Conservation (phyloP, 2,329 filamentous ascomycete genomes). For the Diaporthe vexans region DNA sequence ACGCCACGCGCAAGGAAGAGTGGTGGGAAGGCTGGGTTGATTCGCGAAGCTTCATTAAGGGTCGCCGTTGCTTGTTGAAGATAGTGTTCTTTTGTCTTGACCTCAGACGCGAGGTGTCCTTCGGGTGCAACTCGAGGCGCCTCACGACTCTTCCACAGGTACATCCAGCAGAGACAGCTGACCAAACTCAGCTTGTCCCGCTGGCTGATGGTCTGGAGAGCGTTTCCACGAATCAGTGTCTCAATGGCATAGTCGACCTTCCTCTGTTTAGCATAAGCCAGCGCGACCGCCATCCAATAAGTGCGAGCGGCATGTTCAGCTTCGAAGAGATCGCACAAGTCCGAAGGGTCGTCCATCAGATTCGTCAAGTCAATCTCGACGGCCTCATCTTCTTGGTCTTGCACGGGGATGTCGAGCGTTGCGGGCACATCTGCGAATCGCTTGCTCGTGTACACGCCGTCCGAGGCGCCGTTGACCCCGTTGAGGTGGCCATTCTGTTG, state of each 20-base stretch:
- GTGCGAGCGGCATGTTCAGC: constrained; percentile 92
- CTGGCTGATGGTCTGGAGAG: constrained; percentile 77
- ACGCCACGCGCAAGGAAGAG: constrained; percentile 93
- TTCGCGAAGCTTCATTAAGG: constrained; percentile 93
- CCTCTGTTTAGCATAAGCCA: constrained; percentile 96
- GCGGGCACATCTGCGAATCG: constrained; percentile 76
- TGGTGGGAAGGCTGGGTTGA: constrained; percentile 93
- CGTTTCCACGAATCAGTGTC: constrained; percentile 80
- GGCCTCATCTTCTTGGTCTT: constrained; percentile 76
- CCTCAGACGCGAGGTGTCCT: constrained; percentile 75
- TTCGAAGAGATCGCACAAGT: constrained; percentile 94
- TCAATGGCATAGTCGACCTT: constrained; percentile 89
- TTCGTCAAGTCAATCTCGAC: constrained; percentile 96
- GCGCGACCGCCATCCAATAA: constrained; percentile 98
- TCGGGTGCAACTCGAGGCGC: constrained; percentile 76
- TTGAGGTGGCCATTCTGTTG: constrained; percentile 60
- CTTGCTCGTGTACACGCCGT: constrained; percentile 59
- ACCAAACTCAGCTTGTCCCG: constrained; percentile 90
- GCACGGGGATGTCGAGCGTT: constrained; percentile 76
- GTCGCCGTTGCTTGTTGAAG: constrained; percentile 91
- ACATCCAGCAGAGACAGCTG: constrained; percentile 90
- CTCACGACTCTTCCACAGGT: constrained; percentile 89
- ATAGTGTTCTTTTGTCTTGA: constrained; percentile 93
- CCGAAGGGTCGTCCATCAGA: constrained; percentile 91
- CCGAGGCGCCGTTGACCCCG: constrained; percentile 57